phyloP scores from a whole-genome alignment of 2,329 filamentous ascomycete genomes.

The Cordyceps fumosorosea region DNA sequence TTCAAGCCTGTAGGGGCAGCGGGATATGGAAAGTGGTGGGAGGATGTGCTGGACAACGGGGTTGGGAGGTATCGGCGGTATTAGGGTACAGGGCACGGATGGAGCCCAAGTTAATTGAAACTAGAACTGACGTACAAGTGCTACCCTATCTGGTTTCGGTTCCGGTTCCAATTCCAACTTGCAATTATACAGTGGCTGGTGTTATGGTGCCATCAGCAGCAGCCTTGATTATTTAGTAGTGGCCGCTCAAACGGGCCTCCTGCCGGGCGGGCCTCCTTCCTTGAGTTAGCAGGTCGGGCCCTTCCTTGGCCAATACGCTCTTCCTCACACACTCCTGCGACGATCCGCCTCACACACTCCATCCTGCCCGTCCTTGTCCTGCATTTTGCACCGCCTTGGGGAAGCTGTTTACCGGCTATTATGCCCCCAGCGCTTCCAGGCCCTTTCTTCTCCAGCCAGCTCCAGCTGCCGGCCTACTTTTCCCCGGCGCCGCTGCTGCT shows the following conservation, averaged over 20 bases:
- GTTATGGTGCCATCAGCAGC: background rate
- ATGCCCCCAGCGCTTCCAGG: background rate
- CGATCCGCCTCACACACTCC: constrained; percentile 3
- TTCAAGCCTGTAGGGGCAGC: background rate
- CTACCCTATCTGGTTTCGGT: background rate
- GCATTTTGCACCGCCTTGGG: no score
- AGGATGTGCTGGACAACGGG: no score
- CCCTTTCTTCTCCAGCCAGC: background rate
- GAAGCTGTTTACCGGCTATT: no score
- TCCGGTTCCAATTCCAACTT: background rate
- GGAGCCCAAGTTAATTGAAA: no score
- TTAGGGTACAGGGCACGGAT: no score
- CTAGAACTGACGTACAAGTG: no score
- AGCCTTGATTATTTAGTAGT: background rate
- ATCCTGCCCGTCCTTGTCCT: no score
- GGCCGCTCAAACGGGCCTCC: background rate
- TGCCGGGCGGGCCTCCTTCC: no score
- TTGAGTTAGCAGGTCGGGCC: no score
- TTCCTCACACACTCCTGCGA: background rate
- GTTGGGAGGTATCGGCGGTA: no score
- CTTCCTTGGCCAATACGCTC: no score
- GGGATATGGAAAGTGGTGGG: no score
- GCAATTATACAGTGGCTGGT: background rate
- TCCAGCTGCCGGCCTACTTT: background rate
- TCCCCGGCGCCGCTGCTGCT: background rate